Evolutionary conservation across 2,329 filamentous ascomycete species (phyloP).

Genomic region (Emergomyces pasteurianus): DNA sequence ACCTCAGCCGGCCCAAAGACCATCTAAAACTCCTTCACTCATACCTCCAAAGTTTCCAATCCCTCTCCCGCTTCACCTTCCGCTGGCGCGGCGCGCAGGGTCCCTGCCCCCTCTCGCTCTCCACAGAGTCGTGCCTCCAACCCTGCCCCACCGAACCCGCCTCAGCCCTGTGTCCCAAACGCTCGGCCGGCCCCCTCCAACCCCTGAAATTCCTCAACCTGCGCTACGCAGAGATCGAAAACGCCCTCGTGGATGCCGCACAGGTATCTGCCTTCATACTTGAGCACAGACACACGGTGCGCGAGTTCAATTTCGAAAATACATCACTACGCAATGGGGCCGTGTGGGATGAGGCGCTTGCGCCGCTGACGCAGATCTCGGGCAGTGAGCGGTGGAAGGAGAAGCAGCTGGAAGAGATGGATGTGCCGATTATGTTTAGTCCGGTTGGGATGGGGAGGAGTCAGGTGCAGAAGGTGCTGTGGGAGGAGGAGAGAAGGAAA

Average conservation of each 20-base stretch:
- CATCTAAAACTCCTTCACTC: slow-evolving; percentile 70
- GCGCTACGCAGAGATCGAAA: slow-evolving; percentile 57
- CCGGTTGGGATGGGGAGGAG: slow-evolving; percentile 14
- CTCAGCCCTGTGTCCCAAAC: slow-evolving; percentile 16
- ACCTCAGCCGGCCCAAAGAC: slow-evolving; percentile 38
- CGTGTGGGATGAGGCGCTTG: slow-evolving; percentile 69
- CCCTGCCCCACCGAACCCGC: slow-evolving; percentile 36
- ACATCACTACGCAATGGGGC: slow-evolving; percentile 56
- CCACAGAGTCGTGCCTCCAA: slow-evolving; percentile 55
- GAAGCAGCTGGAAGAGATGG: slow-evolving; percentile 23
- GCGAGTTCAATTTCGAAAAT: slow-evolving; percentile 70
- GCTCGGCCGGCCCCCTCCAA: slow-evolving; percentile 35
- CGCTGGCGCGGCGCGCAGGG: slow-evolving; percentile 64
- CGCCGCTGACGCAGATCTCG: slow-evolving; percentile 45
- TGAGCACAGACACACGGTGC: slow-evolving; percentile 54
- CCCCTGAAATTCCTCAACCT: slow-evolving; percentile 56
- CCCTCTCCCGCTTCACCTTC: slow-evolving; percentile 60
- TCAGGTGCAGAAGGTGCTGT: slow-evolving; percentile 17
- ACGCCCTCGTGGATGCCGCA: slow-evolving; percentile 56
- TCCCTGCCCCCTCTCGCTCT: slow-evolving; percentile 59
- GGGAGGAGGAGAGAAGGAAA: slow-evolving; percentile 15
- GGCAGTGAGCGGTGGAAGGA: slow-evolving; percentile 27
- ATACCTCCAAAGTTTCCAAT: slow-evolving; percentile 59
- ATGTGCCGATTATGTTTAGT: slow-evolving; percentile 28
- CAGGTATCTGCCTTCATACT: slow-evolving; percentile 60